Percentiles rank a stretch among this genome's conserved stretches.
Conservation (phyloP, 2,329 filamentous ascomycete species). For the Monilinia polystroma region DNA sequence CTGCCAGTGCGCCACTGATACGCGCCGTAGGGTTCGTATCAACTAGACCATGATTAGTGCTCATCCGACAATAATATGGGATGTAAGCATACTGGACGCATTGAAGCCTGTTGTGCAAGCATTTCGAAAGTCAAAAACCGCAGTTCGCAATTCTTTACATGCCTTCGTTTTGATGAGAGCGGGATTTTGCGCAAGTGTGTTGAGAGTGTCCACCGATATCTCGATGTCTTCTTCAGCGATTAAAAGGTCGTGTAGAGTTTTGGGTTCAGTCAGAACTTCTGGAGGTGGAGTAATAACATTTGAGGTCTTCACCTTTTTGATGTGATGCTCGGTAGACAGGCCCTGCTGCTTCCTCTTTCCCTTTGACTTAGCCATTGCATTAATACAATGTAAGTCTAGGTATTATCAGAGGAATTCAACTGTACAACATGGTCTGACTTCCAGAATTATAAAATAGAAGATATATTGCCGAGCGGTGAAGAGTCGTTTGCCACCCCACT, state of each 20-base stretch:
- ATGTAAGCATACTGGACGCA: slow-evolving; percentile 47
- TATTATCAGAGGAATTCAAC: neutral
- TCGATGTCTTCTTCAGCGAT: slow-evolving; percentile 67
- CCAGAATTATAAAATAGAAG: neutral
- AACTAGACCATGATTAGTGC: slow-evolving; percentile 40
- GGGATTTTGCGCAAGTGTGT: slow-evolving; percentile 57
- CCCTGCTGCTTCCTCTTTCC: slow-evolving; percentile 49
- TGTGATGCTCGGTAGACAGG: slow-evolving; percentile 40
- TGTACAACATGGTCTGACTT: neutral
- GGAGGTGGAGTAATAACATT: slow-evolving; percentile 42
- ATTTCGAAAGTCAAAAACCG: slow-evolving; percentile 68
- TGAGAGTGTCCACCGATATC: slow-evolving; percentile 63
- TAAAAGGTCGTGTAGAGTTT: slow-evolving; percentile 53
- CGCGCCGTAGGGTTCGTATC: slow-evolving; percentile 64
- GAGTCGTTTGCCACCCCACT: neutral
- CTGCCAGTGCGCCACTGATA: slow-evolving; percentile 63
- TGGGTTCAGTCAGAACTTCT: slow-evolving; percentile 45
- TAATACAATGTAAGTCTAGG: neutral
- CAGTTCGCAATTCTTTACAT: slow-evolving; percentile 64
- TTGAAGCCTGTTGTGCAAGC: slow-evolving; percentile 67
- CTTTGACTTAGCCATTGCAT: slow-evolving; percentile 48
- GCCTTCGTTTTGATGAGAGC: slow-evolving; percentile 65
- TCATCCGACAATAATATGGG: slow-evolving; percentile 16
- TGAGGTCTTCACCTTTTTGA: slow-evolving; percentile 45
- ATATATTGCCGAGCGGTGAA: slow-evolving; percentile 16